phyloP scores from a whole-genome alignment of 2,329 filamentous ascomycete genomes.

The Teratosphaeria gauchensis region DNA sequence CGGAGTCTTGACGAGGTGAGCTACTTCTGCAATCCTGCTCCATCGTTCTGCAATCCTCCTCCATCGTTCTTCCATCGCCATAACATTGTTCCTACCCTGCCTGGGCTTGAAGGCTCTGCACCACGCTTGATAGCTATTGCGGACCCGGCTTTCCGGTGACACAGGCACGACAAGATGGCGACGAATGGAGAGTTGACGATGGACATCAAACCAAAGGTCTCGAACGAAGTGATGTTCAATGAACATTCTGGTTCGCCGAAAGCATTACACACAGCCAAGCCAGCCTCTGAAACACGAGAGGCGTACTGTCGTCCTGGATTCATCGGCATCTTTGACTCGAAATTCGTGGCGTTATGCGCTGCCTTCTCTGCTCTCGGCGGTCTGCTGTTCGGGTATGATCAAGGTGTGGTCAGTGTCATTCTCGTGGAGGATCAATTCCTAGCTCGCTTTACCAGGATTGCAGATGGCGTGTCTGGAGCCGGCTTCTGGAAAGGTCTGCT shows the following conservation, averaged over 20 bases:
- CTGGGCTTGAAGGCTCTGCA: background rate
- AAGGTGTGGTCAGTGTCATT: constrained; percentile 31
- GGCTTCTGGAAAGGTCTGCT: constrained; percentile 32
- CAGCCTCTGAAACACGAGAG: constrained; percentile 11
- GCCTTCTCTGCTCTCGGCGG: constrained; percentile 37
- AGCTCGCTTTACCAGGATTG: constrained; percentile 27
- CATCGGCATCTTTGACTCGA: constrained; percentile 37
- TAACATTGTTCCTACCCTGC: background rate
- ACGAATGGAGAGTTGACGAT: background rate
- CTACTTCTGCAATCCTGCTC: background rate
- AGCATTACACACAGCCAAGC: background rate
- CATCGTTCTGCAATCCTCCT: too few relatives aligned
- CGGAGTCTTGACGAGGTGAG: constrained; percentile 1
- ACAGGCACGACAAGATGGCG: background rate
- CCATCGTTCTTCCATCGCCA: background rate
- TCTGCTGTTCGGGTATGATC: constrained; percentile 35
- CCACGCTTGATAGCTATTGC: background rate
- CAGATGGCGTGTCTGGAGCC: constrained; percentile 12
- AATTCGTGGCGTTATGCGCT: constrained; percentile 41
- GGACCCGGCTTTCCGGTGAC: background rate
- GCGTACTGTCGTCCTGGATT: constrained; percentile 26
- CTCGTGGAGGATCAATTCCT: constrained; percentile 39
- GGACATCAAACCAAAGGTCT: background rate
- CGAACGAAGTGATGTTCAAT: background rate
- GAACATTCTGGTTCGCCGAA: background rate